Evolutionary conservation across 2,329 filamentous ascomycete genomes (phyloP), one percentile per base, ranked within the genome.

Genomic region (Pseudocercospora fuligena): DNA sequence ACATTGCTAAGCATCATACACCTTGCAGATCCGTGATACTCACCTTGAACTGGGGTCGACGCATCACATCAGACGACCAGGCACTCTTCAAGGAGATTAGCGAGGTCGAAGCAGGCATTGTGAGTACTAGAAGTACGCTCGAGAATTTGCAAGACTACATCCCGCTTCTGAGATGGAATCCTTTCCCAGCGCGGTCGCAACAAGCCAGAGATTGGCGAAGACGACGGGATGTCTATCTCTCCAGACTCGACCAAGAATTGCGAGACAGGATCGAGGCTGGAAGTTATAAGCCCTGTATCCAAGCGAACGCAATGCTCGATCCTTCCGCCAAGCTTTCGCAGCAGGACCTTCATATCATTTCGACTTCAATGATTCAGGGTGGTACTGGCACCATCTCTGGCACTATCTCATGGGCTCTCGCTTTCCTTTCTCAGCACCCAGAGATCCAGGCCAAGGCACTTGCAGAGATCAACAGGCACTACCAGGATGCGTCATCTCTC

Each of bases 371-470:
- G 88, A 79, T 90, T 3, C 88, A 87, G 0, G 89, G 88, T 0
- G 89, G 89, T 0, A 79, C 90, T 2, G 89, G 90, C 68, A 91
- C 89, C 0, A 83, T 90, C 46, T 89, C 88, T 1, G 90, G 88
- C 0, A 80, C 89, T 4, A 84, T 90, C 0, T 86, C 88, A 2
- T 90, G 88, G 88, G 88, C 86, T 71, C 82, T 90, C 58, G 86
- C 84, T 0, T 80, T 89, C 31, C 78, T 91, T 4, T 83, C 87
- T 0, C 83, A 86, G 54, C 82, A 86, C 27, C 85, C 84, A 0
- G 88, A 90, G 63, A 83, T 90, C 6, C 89, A 90, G 70, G 80
- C 86, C 3, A 88, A 85, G 72, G 88, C 88, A 0, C 77, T 84
- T 6, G 71, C 78, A 2, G 88, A 86, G 53, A 90, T 90, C 63